Base-by-base conservation (phyloP, 345 rosid genomes). In the Clarkia xantiana region DNA sequence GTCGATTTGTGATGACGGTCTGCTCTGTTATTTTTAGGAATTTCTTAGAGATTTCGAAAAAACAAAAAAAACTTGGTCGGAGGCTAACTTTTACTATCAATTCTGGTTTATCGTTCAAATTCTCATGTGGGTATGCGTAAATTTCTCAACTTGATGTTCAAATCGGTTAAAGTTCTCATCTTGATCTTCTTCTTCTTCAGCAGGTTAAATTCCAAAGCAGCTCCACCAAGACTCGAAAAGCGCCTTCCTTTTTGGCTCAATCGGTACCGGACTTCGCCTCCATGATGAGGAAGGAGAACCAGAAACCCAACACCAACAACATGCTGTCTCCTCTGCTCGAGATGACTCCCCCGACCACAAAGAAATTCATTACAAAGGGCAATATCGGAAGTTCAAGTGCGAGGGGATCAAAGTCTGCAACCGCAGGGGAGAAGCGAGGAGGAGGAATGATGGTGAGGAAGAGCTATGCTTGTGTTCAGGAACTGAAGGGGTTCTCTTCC, bases 221-320 rank as follows among this genome's bases (percentile, higher is more conserved):
- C 36, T 29, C 7, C 44, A 10, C 11, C 14, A 13, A 11, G 1
- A 9, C 25, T 18, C 20, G 69, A 59, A 64, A 67, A 67, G 54
- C 44, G 53, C 40, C 36, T 50, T 67, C 81, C 52, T 53, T 67
- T 6, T 58, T 80, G 69, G 72, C 73, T 7, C 88, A 82, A 18
- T 82, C 93, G 0, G 82, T 82, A 59, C 89, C 86, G 18, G 81
- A 86, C 61, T 82, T 80, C 71, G 71, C 84, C 2, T 56, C 84
- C 6, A 42, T 76, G 45, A 47, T 82, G 52, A 67, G 79, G 5
- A 86, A 86, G 49, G 94, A 86, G 59, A 86, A 80, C 48, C 61
- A 84, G 40, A 75, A 69, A 41, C 96, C 91, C 0, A 47, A 43
- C n/a, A 22, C 40, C 42, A 52, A 52, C 42, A 52, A 52, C 2